A percentile compares a stretch with the other conserved stretches of the same genome.
Conservation (phyloP, 805 yeast species). For the Candida methanosorbosa region DNA sequence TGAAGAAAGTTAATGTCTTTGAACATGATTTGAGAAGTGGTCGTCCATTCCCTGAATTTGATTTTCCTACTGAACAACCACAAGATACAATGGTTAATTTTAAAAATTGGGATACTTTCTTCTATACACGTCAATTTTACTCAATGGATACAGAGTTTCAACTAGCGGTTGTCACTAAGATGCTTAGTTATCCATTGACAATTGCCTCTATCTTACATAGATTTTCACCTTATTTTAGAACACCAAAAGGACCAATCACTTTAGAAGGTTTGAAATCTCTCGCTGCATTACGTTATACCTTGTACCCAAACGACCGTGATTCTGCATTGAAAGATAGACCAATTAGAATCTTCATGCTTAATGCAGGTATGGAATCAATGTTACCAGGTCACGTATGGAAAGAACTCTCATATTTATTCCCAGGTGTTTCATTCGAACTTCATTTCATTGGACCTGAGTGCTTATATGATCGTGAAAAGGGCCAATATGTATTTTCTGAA, state of each 20-base stretch:
- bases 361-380: conserved; percentile 90
- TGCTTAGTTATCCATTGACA: conserved; percentile 88
- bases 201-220: conserved; percentile 78
- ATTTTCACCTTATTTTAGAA: conserved; percentile 72
- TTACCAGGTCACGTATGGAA: conserved; percentile 95
- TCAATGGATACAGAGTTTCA: conserved; percentile 98
- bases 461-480: conserved; percentile 63
- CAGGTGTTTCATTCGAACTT: conserved; percentile 72
- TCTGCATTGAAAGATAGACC: conserved; percentile 75
- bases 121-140: conserved; percentile 85
- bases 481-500: conserved; percentile 46
- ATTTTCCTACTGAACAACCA: conserved; percentile 77
- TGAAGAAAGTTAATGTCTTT: conserved; percentile 82
- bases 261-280: conserved; percentile 89
- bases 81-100: conserved; percentile 69
- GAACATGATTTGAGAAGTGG: conserved; percentile 96
- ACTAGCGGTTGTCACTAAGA: conserved; percentile 89
- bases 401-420: conserved; percentile 80
- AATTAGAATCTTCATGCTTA: conserved; percentile 79
- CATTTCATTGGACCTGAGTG: conserved; percentile 95
- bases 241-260: conserved; percentile 82
- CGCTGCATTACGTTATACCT: conserved; percentile 85
- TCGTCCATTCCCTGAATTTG: conserved; percentile 90
- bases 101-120: conserved; percentile 84
- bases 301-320: conserved; percentile 63